These are phyloP conservation scores for Phialophora chinensis DNA, from an alignment of 2,329 filamentous ascomycete genomes.

Conservation along the genomic window DNA sequence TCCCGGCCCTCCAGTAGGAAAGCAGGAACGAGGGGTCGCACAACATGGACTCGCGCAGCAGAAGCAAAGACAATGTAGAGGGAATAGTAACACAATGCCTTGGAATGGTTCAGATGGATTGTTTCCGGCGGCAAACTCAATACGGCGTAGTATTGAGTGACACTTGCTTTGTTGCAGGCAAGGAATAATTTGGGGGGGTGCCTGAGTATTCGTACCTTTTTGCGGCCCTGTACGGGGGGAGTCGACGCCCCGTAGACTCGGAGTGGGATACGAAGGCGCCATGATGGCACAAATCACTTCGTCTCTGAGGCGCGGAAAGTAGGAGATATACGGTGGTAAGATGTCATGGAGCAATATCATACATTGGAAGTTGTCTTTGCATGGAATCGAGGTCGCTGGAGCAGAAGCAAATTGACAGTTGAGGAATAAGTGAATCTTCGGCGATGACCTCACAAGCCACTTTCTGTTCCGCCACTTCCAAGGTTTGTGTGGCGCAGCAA, in stretches of 20 bases:
- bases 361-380: background rate
- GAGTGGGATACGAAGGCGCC: conserved; percentile 30
- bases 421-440: background rate
- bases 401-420: background rate
- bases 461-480: background rate
- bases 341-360: background rate
- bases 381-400: background rate
- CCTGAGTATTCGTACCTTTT: conserved; percentile 31
- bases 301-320: background rate
- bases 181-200: background rate
- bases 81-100: conserved; percentile 3
- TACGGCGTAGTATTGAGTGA: background rate
- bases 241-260: conserved; percentile 7
- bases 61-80: conserved; percentile 10
- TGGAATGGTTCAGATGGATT: background rate
- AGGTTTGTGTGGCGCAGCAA: background rate
- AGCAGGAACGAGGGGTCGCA: conserved; percentile 3
- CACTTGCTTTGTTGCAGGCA: background rate
- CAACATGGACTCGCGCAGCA: conserved; percentile 12
- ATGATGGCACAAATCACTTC: conserved; percentile 12
- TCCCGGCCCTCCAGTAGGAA: conserved; percentile 6
- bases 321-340: background rate
- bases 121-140: background rate
- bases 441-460: conserved; percentile 14
- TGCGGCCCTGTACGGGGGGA: conserved; percentile 31